Percentiles rank a stretch among this genome's conserved stretches.
Evolutionary conservation across 805 yeast genomes (phyloP).

Genomic region (Saccharomycopsis babjevae): DNA sequence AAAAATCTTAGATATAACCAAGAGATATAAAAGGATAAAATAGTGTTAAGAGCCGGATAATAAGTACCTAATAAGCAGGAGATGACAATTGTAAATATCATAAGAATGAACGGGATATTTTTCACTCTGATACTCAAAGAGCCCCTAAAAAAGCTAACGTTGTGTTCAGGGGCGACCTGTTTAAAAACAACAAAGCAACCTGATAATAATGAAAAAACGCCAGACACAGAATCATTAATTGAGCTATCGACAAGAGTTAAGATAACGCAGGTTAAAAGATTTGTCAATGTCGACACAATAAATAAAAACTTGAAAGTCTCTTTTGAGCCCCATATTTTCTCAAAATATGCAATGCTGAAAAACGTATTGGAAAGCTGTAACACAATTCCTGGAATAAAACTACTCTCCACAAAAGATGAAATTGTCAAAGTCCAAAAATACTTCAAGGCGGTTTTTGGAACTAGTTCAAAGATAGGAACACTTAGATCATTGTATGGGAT

Average conservation of each 20-base stretch:
- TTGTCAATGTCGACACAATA: conserved; percentile 43
- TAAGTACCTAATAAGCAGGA: conserved; percentile 21
- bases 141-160: conserved; percentile 39
- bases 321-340: conserved; percentile 50
- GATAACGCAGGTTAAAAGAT: conserved; percentile 35
- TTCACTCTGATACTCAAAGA: conserved; percentile 44
- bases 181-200: conserved; percentile 56
- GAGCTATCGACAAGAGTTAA: conserved; percentile 10
- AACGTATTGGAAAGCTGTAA: conserved; percentile 39
- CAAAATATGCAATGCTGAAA: conserved; percentile 57
- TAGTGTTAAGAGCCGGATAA: conserved; percentile 15
- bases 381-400: conserved; percentile 35
- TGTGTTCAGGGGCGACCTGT: conserved; percentile 55
- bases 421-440: conserved; percentile 59
- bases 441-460: conserved; percentile 44
- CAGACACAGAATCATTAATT: conserved; percentile 33
- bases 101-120: conserved; percentile 45
- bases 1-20: conserved; percentile 75
- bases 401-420: conserved; percentile 52
- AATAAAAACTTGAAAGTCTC: conserved; percentile 41
- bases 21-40: conserved; percentile 48
- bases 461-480: conserved; percentile 52
- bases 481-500: conserved; percentile 32
- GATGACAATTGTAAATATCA: conserved; percentile 23
- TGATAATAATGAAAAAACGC: conserved; percentile 44